Percentiles rank a stretch among this genome's conserved stretches.
Conservation (phyloP, 768 basidiomycete species). For the Pleurotus platypus region DNA sequence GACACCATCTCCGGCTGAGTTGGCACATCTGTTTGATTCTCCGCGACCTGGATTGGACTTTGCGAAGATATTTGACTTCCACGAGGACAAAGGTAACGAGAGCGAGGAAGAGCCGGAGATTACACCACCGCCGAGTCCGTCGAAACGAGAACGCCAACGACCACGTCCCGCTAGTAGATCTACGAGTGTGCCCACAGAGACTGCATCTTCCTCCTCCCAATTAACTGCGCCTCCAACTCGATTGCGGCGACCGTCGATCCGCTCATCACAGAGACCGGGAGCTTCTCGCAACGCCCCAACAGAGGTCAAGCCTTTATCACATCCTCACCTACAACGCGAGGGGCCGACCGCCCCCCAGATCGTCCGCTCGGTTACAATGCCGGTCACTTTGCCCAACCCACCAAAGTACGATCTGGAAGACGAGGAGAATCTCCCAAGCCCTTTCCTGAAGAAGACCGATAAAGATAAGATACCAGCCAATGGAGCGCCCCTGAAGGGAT, state of each 20-base stretch:
- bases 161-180: slow-evolving; percentile 15
- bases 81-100: slow-evolving; percentile 34
- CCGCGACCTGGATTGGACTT: slow-evolving; percentile 75
- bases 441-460: slow-evolving; percentile 65
- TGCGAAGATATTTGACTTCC: slow-evolving; percentile 73
- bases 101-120: slow-evolving; percentile 23
- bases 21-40: slow-evolving; percentile 65
- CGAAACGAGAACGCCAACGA: slow-evolving; percentile 38
- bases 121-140: slow-evolving; percentile 43
- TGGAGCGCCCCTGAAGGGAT: slow-evolving; percentile 7
- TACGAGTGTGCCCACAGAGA: slow-evolving; percentile 10
- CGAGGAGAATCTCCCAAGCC: slow-evolving; percentile 84
- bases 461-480: slow-evolving; percentile 22
- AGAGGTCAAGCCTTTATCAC: slow-evolving; percentile 37
- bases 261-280: slow-evolving; percentile 32
- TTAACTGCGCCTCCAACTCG: slow-evolving; percentile 38
- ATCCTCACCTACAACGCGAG: slow-evolving; percentile 33
- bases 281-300: slow-evolving; percentile 15
- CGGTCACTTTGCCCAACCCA: slow-evolving; percentile 21
- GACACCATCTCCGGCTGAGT: slow-evolving; percentile 67
- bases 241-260: slow-evolving; percentile 55
- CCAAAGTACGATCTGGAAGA: slow-evolving; percentile 68
- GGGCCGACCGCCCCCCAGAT: slow-evolving; percentile 9
- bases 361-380: slow-evolving; percentile 11
- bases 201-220: slow-evolving; percentile 15